Conservation (phyloP, 2,329 filamentous ascomycete species). For the Calonectria pteridis region DNA sequence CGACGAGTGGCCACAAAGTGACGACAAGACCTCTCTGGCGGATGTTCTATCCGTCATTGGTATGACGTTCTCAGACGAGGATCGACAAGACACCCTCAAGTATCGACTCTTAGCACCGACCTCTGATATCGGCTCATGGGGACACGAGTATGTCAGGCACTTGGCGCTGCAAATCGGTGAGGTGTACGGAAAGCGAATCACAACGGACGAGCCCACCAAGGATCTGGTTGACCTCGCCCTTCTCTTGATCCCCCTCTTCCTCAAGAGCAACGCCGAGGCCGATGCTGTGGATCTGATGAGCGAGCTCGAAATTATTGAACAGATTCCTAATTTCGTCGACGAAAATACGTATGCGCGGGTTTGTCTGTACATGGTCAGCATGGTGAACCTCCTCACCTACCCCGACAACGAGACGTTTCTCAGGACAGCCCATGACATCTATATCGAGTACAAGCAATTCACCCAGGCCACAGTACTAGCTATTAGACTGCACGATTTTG, state of each 20-base stretch:
- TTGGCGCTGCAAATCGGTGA: slow-evolving; percentile 95
- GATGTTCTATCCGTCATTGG: slow-evolving; percentile 97
- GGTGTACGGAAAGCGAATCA: slow-evolving; percentile 89
- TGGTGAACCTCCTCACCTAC: slow-evolving; percentile 97
- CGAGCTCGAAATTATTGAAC: slow-evolving; percentile 96
- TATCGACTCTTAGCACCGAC: slow-evolving; percentile 92
- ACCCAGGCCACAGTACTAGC: slow-evolving; percentile 94
- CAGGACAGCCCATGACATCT: slow-evolving; percentile 91
- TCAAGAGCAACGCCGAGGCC: slow-evolving; percentile 97
- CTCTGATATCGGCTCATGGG: slow-evolving; percentile 95
- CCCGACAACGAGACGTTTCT: slow-evolving; percentile 98
- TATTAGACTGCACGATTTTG: slow-evolving; percentile 89
- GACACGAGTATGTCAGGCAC: slow-evolving; percentile 97
- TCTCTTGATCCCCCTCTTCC: slow-evolving; percentile 90
- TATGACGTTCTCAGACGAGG: slow-evolving; percentile 98
- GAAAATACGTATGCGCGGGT: slow-evolving; percentile 94
- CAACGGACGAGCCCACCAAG: slow-evolving; percentile 84
- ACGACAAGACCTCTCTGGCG: slow-evolving; percentile 90
- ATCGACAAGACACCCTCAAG: slow-evolving; percentile 94
- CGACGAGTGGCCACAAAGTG: slow-evolving; percentile 86
- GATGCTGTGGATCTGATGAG: slow-evolving; percentile 98
- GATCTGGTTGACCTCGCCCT: slow-evolving; percentile 89
- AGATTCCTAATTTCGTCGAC: slow-evolving; percentile 90
- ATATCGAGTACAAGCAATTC: slow-evolving; percentile 91
- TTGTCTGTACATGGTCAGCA: slow-evolving; percentile 98